phyloP scores from a whole-genome alignment of 768 basidiomycete genomes.

The Leccinum rimulosum region DNA sequence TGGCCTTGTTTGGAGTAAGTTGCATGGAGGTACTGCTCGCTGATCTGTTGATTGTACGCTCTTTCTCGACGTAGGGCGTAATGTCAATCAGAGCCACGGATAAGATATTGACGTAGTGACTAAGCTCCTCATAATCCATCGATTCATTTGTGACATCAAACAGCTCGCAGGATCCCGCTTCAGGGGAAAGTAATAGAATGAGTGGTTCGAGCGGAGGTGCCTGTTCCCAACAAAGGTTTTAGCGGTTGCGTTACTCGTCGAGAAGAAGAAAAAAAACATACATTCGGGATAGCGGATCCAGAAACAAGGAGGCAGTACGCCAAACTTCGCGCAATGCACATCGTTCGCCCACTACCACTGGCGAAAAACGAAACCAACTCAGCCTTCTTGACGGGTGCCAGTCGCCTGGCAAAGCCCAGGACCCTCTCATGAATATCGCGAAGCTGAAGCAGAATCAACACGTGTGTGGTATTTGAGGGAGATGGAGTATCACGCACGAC shows the following conservation, averaged over 20 bases:
- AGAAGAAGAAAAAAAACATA: constrained; percentile 10
- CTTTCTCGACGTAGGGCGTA: constrained; percentile 51
- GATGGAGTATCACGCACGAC: constrained; percentile 17
- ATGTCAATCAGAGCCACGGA: constrained; percentile 57
- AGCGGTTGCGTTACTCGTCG: neutral
- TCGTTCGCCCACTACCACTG: constrained; percentile 46
- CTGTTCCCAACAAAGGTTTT: constrained; percentile 34
- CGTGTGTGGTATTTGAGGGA: neutral
- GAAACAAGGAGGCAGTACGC: constrained; percentile 40
- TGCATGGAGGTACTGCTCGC: constrained; percentile 10
- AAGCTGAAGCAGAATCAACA: constrained; percentile 40
- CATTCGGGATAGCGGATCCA: constrained; percentile 3
- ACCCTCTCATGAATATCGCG: constrained; percentile 44
- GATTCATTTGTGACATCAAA: constrained; percentile 54
- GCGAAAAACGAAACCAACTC: constrained; percentile 50
- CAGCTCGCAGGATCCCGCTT: constrained; percentile 38
- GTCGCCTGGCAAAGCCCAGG: constrained; percentile 36
- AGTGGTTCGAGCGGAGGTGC: constrained; percentile 53
- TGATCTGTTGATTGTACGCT: constrained; percentile 28
- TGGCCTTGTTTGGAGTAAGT: constrained; percentile 27
- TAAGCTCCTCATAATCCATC: constrained; percentile 62
- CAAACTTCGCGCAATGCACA: constrained; percentile 56
- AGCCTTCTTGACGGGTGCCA: constrained; percentile 50
- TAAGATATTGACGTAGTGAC: constrained; percentile 55
- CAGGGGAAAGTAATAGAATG: constrained; percentile 47